Percentiles rank a stretch among this genome's conserved stretches.
These are phyloP conservation scores for Leccinum cinnamomeum DNA, from an alignment of 1,284 basidiomycete species.

Conservation along the genomic window DNA sequence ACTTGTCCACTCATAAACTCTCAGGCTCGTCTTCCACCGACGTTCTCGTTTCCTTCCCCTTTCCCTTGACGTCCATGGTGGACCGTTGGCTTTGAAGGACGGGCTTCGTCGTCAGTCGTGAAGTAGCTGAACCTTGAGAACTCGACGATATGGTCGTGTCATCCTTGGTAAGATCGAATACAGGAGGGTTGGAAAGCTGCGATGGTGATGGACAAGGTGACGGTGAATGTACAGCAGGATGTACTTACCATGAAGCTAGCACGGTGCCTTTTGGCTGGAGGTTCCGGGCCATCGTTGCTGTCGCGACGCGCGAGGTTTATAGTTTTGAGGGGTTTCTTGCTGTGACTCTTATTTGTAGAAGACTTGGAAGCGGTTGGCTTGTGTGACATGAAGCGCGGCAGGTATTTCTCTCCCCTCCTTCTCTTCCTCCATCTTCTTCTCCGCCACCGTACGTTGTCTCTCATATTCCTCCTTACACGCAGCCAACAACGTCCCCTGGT, in stretches of 20 bases:
- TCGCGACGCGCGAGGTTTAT: conserved; percentile 36
- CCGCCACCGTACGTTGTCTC: too few relatives aligned
- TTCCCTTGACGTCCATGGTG: conserved; percentile 39
- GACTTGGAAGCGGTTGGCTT: conserved; percentile 13
- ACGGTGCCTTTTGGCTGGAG: conserved; percentile 41
- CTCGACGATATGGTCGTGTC: conserved; percentile 7
- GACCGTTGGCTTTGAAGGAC: conserved; percentile 8
- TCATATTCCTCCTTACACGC: too few relatives aligned
- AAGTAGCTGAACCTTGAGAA: conserved; percentile 10
- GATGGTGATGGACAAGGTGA: neutral
- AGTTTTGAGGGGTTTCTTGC: conserved; percentile 36
- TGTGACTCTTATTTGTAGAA: conserved; percentile 13
- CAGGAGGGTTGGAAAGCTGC: conserved; percentile 39
- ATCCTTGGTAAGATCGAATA: conserved; percentile 35
- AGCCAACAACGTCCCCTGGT: too few relatives aligned
- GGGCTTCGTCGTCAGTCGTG: neutral
- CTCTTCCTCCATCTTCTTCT: too few relatives aligned
- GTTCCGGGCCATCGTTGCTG: conserved; percentile 17
- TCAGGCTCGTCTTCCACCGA: conserved; percentile 37
- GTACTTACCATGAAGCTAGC: conserved; percentile 13
- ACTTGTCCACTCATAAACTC: conserved; percentile 76
- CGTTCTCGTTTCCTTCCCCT: conserved; percentile 41
- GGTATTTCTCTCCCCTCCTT: too few relatives aligned
- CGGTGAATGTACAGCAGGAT: neutral
- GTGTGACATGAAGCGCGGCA: conserved; percentile 1